Conservation (phyloP, 2,329 filamentous ascomycete genomes). For the Colletotrichum agaves region DNA sequence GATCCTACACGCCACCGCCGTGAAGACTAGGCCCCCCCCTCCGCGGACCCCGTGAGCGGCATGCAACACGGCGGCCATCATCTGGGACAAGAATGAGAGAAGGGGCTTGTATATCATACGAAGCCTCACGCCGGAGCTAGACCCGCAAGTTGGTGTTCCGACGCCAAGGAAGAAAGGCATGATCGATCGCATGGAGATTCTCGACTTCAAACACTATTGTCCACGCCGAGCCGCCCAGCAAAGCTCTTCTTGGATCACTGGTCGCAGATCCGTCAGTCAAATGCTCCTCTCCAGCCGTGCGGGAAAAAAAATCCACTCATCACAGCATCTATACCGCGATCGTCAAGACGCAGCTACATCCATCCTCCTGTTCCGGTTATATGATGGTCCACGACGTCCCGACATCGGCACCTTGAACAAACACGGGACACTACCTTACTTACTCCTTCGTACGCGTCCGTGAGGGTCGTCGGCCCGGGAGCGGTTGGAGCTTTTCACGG, state of each 20-base stretch:
- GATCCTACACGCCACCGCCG: conserved; percentile 23
- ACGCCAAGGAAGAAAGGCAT: background rate
- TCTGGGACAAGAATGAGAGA: background rate
- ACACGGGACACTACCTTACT: background rate
- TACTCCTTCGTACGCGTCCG: background rate
- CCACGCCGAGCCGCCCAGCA: background rate
- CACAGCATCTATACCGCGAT: too few species aligned
- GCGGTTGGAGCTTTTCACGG: conserved; percentile 7
- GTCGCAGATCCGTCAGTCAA: background rate
- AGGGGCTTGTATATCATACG: too few species aligned
- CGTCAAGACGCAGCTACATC: background rate
- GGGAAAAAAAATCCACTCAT: too few species aligned
- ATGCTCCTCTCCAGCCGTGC: too few species aligned
- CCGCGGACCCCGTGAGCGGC: background rate
- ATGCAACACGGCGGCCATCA: conserved; percentile 13
- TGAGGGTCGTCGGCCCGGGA: background rate
- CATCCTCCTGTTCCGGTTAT: background rate
- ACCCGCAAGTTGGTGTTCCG: too few species aligned
- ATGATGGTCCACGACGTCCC: background rate
- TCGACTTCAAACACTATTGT: background rate
- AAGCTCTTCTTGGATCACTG: background rate
- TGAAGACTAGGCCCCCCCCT: too few species aligned
- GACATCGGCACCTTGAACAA: background rate
- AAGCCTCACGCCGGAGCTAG: too few species aligned
- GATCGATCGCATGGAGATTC: background rate